These are phyloP conservation scores for Graphiopsis chlorocephala DNA, from an alignment of 2,329 filamentous ascomycete species.

Conservation along the genomic window DNA sequence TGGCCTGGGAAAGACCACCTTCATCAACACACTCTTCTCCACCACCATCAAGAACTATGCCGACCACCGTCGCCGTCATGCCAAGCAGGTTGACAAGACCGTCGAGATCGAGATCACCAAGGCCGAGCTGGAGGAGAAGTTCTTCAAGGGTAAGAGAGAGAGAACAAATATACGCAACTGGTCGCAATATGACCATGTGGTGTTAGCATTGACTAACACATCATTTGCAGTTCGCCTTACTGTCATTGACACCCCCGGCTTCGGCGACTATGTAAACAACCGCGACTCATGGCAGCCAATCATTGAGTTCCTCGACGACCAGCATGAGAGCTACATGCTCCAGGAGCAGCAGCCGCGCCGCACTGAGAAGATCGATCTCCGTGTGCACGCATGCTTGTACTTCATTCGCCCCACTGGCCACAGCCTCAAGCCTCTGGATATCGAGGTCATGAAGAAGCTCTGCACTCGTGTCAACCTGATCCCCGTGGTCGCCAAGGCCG, in stretches of 20 bases:
- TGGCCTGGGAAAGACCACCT: constrained; percentile 97
- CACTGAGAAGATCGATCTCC: constrained; percentile 97
- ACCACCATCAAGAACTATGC: constrained; percentile 99
- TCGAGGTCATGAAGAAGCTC: constrained; percentile 99
- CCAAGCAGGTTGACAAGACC: constrained; percentile 99
- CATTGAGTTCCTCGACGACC: constrained; percentile 99
- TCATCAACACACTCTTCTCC: constrained; percentile 99
- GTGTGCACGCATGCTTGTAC: constrained; percentile 97
- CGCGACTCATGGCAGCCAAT: constrained; percentile 99
- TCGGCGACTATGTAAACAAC: constrained; percentile 99
- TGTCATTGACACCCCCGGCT: constrained; percentile 97
- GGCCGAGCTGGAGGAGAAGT: constrained; percentile 99
- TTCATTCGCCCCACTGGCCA: constrained; percentile 98
- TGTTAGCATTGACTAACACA: constrained; percentile 14
- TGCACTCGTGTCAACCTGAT: constrained; percentile 98
- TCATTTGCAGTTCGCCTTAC: constrained; percentile 77
- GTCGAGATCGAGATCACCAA: constrained; percentile 99
- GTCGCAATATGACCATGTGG: not conserved
- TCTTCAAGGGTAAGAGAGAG: constrained; percentile 82
- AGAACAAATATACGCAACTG: not conserved
- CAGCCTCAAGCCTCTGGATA: constrained; percentile 96
- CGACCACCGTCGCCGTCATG: constrained; percentile 98
- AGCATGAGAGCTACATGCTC: constrained; percentile 99
- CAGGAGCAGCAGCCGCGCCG: constrained; percentile 99
- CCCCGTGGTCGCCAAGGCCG: constrained; percentile 96